A percentile compares a stretch with the other conserved stretches of the same genome.
phyloP scores from a whole-genome alignment of 2,329 filamentous ascomycete genomes.

The Davidsoniella eucalypti region DNA sequence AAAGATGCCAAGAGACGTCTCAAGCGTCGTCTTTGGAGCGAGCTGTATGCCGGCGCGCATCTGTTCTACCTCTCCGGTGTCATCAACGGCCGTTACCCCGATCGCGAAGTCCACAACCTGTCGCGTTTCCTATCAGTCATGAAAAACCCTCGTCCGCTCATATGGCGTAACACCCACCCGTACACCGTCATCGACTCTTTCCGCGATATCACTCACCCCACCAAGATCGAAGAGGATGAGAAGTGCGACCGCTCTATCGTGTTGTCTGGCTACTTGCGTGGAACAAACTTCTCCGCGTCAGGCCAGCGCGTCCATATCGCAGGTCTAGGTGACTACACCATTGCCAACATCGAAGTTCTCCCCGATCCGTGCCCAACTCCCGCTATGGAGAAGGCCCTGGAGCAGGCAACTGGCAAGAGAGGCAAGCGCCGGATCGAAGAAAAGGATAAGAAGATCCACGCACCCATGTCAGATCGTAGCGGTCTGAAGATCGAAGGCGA shows the following conservation, averaged over 20 bases:
- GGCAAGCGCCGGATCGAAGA: slow-evolving; percentile 71
- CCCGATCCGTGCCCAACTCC: slow-evolving; percentile 95
- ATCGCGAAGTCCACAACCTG: slow-evolving; percentile 89
- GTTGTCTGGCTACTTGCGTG: slow-evolving; percentile 81
- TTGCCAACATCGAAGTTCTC: slow-evolving; percentile 68
- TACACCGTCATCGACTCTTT: slow-evolving; percentile 91
- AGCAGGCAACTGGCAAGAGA: slow-evolving; percentile 70
- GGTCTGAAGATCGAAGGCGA: slow-evolving; percentile 94
- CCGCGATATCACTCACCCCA: slow-evolving; percentile 86
- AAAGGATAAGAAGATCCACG: slow-evolving; percentile 91
- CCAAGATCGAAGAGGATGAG: slow-evolving; percentile 69
- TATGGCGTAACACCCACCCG: slow-evolving; percentile 93
- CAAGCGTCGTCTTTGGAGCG: slow-evolving; percentile 92
- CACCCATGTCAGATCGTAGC: slow-evolving; percentile 95
- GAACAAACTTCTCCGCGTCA: slow-evolving; percentile 79
- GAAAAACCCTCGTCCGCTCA: slow-evolving; percentile 93
- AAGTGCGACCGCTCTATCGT: slow-evolving; percentile 86
- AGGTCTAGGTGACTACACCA: slow-evolving; percentile 75
- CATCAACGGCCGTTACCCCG: slow-evolving; percentile 89
- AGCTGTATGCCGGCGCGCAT: slow-evolving; percentile 91
- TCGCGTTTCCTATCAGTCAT: slow-evolving; percentile 93
- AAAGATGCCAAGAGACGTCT: slow-evolving; percentile 91
- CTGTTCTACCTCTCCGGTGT: slow-evolving; percentile 94
- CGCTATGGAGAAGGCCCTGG: slow-evolving; percentile 70
- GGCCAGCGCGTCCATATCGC: slow-evolving; percentile 83